Percentiles rank a stretch among this genome's conserved stretches.
Conservation (phyloP, 1,284 basidiomycete species). For the Ustilago loliicola region DNA sequence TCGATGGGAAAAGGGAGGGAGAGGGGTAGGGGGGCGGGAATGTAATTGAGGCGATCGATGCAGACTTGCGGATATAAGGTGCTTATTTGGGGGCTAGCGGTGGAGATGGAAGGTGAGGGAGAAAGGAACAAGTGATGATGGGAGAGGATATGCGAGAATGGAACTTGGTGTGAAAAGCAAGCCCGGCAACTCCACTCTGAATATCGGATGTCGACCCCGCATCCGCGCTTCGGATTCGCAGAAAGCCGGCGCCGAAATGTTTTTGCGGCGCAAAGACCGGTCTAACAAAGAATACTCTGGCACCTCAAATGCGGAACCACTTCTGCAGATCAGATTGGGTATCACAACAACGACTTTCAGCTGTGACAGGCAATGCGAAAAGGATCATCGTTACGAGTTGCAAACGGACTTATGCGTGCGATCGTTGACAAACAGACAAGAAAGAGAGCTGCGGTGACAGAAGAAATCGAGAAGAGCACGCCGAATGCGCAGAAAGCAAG, state of each 20-base stretch:
- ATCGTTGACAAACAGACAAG: not conserved
- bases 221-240: not conserved
- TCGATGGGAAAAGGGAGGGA: constrained; percentile 3
- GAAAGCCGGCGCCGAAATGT: constrained; percentile 6
- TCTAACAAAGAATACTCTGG: too few relatives aligned
- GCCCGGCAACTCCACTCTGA: not conserved
- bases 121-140: constrained; percentile 5
- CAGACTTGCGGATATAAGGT: not conserved
- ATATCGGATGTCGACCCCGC: constrained; percentile 10
- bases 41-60: too few relatives aligned
- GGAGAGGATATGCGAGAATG: not conserved
- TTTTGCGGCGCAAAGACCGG: not conserved
- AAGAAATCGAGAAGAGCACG: not conserved
- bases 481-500: constrained; percentile 3
- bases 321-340: too few relatives aligned
- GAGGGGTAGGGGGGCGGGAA: too few relatives aligned
- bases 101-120: not conserved
- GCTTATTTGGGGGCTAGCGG: too few relatives aligned
- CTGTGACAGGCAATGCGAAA: not conserved
- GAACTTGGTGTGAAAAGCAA: constrained; percentile 1
- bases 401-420: not conserved
- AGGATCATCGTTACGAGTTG: not conserved
- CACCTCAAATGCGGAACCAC: too few relatives aligned
- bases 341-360: too few relatives aligned
- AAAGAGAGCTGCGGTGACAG: constrained; percentile 10